A percentile compares a stretch with the other conserved stretches of the same genome.
phyloP scores from a whole-genome alignment of 352 stramenopile genomes.

The Phytopythium mirpurense region DNA sequence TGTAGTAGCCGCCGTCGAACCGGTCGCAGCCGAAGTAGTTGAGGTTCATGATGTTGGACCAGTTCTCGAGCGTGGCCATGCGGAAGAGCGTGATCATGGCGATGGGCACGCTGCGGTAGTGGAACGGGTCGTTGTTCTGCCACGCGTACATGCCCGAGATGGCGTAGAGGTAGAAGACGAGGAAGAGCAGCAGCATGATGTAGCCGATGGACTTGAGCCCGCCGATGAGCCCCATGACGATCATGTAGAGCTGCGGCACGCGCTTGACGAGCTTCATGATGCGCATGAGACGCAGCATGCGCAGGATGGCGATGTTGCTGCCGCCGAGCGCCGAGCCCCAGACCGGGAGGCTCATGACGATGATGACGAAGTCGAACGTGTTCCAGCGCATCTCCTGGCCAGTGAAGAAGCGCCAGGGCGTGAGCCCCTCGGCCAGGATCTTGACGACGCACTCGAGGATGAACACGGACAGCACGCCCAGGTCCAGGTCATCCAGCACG shows the following conservation, averaged over 20 bases:
- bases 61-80: slow-evolving; percentile 81
- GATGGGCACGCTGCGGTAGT: slow-evolving; percentile 74
- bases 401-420: slow-evolving; percentile 70
- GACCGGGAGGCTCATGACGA: slow-evolving; percentile 70
- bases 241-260: slow-evolving; percentile 88
- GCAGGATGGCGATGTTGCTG: slow-evolving; percentile 75
- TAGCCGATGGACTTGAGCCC: slow-evolving; percentile 89
- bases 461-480: slow-evolving; percentile 62
- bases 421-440: slow-evolving; percentile 68
- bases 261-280: slow-evolving; percentile 90
- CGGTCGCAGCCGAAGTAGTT: slow-evolving; percentile 77
- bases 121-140: slow-evolving; percentile 80
- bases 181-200: slow-evolving; percentile 81
- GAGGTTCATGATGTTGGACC: slow-evolving; percentile 76
- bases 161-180: slow-evolving; percentile 89
- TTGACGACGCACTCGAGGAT: slow-evolving; percentile 74
- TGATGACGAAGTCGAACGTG: slow-evolving; percentile 81
- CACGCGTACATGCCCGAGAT: slow-evolving; percentile 91
- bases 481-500: slow-evolving; percentile 60
- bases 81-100: slow-evolving; percentile 83
- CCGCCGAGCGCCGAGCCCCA: slow-evolving; percentile 63
- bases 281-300: slow-evolving; percentile 81
- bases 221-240: slow-evolving; percentile 87
- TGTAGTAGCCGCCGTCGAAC: slow-evolving; percentile 67
- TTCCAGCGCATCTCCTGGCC: slow-evolving; percentile 80